phyloP scores from a whole-genome alignment of 352 stramenopile genomes.

The Phytophthora hibernalis region DNA sequence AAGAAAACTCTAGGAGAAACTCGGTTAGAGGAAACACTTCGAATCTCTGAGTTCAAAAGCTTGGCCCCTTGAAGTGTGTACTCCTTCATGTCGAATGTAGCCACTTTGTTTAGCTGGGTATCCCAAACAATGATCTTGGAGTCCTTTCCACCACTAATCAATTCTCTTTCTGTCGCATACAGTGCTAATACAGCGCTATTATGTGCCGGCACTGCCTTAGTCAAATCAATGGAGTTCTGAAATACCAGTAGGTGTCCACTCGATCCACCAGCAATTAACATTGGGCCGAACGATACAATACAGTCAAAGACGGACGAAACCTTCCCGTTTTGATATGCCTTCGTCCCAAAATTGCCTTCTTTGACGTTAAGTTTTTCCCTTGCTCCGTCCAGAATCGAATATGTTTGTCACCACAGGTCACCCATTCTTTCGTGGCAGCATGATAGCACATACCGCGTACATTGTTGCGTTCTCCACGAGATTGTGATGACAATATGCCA shows the following conservation, averaged over 20 bases:
- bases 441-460: constrained; percentile 64
- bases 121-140: constrained; percentile 90
- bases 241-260: constrained; percentile 87
- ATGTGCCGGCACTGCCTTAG: constrained; percentile 63
- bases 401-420: constrained; percentile 77
- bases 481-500: constrained; percentile 49
- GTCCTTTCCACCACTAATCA: constrained; percentile 91
- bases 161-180: constrained; percentile 51
- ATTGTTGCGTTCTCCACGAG: constrained; percentile 70
- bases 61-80: constrained; percentile 23
- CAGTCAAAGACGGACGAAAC: constrained; percentile 59
- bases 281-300: constrained; percentile 54
- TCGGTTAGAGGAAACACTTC: constrained; percentile 52
- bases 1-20: constrained; percentile 57
- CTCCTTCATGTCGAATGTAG: constrained; percentile 51
- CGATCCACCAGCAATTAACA: constrained; percentile 57
- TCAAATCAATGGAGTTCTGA: constrained; percentile 56
- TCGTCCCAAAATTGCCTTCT: constrained; percentile 73
- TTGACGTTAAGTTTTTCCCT: constrained; percentile 70
- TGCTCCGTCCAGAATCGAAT: constrained; percentile 83
- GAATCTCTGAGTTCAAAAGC: constrained; percentile 48
- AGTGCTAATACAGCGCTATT: constrained; percentile 52
- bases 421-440: constrained; percentile 55
- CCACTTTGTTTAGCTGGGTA: constrained; percentile 52
- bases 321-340: constrained; percentile 59